Evolutionary conservation across 2,329 filamentous ascomycete species (phyloP).

Genomic region (Rosellinia necatrix): DNA sequence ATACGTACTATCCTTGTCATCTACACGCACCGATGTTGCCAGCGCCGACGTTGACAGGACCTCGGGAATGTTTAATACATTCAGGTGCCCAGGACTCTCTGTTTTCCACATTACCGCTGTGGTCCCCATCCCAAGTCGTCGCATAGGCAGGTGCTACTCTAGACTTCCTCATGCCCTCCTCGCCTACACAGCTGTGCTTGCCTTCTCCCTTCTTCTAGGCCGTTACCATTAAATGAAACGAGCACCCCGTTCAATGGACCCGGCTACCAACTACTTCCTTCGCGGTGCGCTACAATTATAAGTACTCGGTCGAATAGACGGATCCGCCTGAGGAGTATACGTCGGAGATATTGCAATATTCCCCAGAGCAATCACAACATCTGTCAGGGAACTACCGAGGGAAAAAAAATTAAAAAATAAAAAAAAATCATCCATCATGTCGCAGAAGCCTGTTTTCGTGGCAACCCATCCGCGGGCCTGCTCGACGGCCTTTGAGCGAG

Average conservation of each 20-base stretch:
- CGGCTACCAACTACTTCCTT: slow-evolving; percentile 38
- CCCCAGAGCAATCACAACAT: slow-evolving; percentile 35
- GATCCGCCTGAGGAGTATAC: too few relatives aligned
- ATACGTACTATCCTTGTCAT: slow-evolving; percentile 6
- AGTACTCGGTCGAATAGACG: too few relatives aligned
- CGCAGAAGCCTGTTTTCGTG: slow-evolving; percentile 83
- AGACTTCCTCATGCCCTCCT: slow-evolving; percentile 4
- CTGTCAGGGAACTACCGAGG: not conserved
- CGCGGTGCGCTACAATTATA: slow-evolving; percentile 37
- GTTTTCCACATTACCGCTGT: slow-evolving; percentile 7
- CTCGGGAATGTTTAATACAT: too few relatives aligned
- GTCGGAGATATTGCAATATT: slow-evolving; percentile 1
- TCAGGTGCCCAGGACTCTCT: slow-evolving; percentile 1
- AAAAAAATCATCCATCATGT: slow-evolving; percentile 56
- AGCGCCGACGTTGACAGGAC: too few relatives aligned
- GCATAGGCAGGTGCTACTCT: not conserved
- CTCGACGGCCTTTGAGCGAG: slow-evolving; percentile 95
- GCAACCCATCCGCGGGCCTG: slow-evolving; percentile 93
- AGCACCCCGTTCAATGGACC: slow-evolving; percentile 29
- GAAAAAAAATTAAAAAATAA: slow-evolving; percentile 11
- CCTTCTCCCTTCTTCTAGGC: not conserved
- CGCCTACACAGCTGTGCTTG: not conserved
- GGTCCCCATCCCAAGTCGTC: slow-evolving; percentile 20
- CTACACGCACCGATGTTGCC: not conserved
- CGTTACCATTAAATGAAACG: slow-evolving; percentile 30